Percentiles rank a stretch among this genome's conserved stretches.
Conservation (phyloP, 2,329 filamentous ascomycete species). For the Aspergillus thermomutatus region DNA sequence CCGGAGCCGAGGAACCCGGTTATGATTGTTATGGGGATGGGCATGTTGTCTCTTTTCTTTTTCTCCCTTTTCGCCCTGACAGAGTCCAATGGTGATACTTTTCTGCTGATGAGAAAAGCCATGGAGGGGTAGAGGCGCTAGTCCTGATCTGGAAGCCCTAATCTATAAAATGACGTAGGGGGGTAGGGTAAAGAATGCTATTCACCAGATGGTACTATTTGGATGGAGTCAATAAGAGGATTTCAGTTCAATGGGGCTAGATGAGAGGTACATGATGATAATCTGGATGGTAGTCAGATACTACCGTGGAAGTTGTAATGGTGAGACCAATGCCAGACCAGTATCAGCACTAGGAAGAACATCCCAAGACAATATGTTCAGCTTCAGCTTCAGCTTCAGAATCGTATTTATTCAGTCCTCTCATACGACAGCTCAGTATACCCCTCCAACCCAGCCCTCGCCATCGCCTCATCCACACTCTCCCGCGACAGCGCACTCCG, state of each 20-base stretch:
- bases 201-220: too few species aligned
- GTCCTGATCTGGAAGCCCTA: not conserved
- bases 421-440: constrained; percentile 41
- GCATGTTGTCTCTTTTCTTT: constrained; percentile 43
- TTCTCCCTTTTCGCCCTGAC: not conserved
- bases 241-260: not conserved
- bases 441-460: constrained; percentile 29
- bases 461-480: constrained; percentile 25
- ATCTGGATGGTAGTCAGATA: not conserved
- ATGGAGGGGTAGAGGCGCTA: not conserved
- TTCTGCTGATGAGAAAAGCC: not conserved
- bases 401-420: constrained; percentile 15
- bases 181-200: not conserved
- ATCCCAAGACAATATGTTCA: too few species aligned
- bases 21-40: constrained; percentile 88
- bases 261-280: not conserved
- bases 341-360: too few species aligned
- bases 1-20: constrained; percentile 95
- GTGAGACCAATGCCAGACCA: too few species aligned
- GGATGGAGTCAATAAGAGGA: not conserved
- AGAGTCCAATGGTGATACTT: not conserved
- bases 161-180: not conserved
- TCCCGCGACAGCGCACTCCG: constrained; percentile 22
- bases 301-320: not conserved
- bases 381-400: too few species aligned